Base-by-base conservation (phyloP, 345 rosid species). In the Aquilaria yunnanensis region DNA sequence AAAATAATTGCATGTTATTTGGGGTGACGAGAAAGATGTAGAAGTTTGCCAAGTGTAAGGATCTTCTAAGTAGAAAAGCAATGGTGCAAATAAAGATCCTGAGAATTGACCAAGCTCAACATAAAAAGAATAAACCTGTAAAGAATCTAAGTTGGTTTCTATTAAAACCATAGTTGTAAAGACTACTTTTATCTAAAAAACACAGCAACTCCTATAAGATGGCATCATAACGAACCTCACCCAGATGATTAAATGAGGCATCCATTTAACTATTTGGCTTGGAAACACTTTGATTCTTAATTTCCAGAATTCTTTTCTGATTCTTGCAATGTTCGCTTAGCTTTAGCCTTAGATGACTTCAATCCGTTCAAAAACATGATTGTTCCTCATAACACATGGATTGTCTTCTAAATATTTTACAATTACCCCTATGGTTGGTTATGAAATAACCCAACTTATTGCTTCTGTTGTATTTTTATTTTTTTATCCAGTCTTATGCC, bases 121-220 rank as follows among this genome's bases (percentile, higher is more conserved):
- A 2, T 23, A 34, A 16, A 10, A 65, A 59, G 9, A 59, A 59
- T 3, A 60, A 51, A 46, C 16, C 45, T 2, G 2, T 32, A 32
- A 65, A 65, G 56, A 43, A 47, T 13, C 14, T 70, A 1, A 46
- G 33, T 2, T 51, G 64, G 54, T 65, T 70, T 47, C 61, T 61
- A 2, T 14, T 54, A 8, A 60, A 9, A 2, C 70, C 49, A 23
- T 2, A 54, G 5, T 53, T 60, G 3, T 14, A 60, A 31, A 30
- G 54, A 1, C 12, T 60, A 4, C 51, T 43, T 29, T 52, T 65
- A 50, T 54, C 55, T 3, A 9, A 3, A 23, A 23, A 4, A 4
- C 16, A 34, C 47, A 14, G 43, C 66, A 1, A 4, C 5, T 11
- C 11, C 9, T 6, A 70, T 70, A 59, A 14, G 59, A 12, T 64